Evolutionary conservation across 2,329 filamentous ascomycete genomes (phyloP).

Genomic region (Pestalotiopsis sp.): DNA sequence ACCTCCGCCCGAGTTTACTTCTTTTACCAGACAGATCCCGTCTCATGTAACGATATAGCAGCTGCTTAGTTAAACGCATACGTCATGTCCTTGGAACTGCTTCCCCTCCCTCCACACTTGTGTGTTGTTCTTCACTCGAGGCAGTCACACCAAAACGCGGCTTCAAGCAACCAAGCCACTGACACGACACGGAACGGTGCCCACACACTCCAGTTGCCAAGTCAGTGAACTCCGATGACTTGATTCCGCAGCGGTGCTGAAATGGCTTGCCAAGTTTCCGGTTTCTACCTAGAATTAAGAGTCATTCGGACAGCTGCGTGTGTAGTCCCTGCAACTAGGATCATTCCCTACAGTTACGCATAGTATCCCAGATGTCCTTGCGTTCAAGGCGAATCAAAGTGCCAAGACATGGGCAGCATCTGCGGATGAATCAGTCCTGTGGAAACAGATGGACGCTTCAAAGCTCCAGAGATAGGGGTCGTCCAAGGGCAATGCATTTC

Average conservation of each 20-base stretch:
- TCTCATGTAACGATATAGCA: neutral
- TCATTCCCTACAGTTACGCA: neutral
- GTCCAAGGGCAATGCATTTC: neutral
- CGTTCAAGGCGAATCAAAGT: neutral
- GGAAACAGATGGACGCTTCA: neutral
- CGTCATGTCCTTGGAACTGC: slow-evolving; percentile 10
- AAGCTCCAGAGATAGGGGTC: neutral
- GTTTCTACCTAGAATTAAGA: neutral
- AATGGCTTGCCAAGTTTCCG: slow-evolving; percentile 6
- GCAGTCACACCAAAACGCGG: neutral
- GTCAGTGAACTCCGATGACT: slow-evolving; percentile 6
- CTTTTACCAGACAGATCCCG: neutral
- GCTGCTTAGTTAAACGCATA: neutral
- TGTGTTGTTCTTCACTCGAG: neutral
- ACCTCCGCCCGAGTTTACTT: neutral
- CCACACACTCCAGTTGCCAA: neutral
- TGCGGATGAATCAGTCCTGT: neutral
- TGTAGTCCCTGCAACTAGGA: neutral
- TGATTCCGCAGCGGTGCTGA: neutral
- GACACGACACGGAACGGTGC: neutral
- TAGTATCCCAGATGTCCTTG: neutral
- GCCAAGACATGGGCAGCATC: neutral
- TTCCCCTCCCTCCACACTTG: slow-evolving; percentile 2
- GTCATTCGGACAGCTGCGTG: slow-evolving; percentile 12
- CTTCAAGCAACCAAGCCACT: neutral